Evolutionary conservation across 768 basidiomycete species (phyloP).

Genomic region (Cystoderma amianthinum): DNA sequence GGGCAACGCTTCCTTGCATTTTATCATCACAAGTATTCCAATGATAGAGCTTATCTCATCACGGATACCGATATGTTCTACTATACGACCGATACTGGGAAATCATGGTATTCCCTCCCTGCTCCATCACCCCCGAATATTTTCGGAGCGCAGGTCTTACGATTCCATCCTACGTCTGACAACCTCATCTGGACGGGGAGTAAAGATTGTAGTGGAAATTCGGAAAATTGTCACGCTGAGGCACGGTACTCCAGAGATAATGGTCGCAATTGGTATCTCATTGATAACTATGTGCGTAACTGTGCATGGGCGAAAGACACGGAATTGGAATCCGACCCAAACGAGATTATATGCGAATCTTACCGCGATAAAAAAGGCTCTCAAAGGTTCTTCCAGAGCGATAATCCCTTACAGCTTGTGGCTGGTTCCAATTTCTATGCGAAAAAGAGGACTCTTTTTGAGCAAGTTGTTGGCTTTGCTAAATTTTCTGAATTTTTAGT

Average conservation of each 20-base stretch:
- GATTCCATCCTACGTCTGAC: constrained; percentile 86
- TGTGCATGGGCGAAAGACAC: constrained; percentile 90
- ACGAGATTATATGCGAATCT: constrained; percentile 89
- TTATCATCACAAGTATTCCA: constrained; percentile 75
- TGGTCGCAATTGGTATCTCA: constrained; percentile 65
- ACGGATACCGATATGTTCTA: constrained; percentile 57
- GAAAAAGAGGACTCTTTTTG: constrained; percentile 72
- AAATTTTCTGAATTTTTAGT: constrained; percentile 96
- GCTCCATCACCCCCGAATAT: constrained; percentile 74
- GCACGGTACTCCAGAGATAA: constrained; percentile 73
- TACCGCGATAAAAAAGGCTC: constrained; percentile 76
- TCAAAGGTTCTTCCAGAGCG: constrained; percentile 49
- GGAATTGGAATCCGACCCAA: constrained; percentile 72
- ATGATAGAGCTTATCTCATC: constrained; percentile 87
- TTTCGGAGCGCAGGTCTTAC: constrained; percentile 69
- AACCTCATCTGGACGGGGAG: constrained; percentile 87
- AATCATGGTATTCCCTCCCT: constrained; percentile 49
- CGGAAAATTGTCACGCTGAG: constrained; percentile 58
- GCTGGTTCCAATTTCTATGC: constrained; percentile 69
- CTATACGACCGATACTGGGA: constrained; percentile 82
- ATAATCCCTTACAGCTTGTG: constrained; percentile 73
- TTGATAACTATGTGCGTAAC: constrained; percentile 85
- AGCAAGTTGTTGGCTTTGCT: constrained; percentile 88
- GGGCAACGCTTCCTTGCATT: constrained; percentile 70
- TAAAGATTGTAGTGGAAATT: constrained; percentile 44